phyloP scores from a whole-genome alignment of 768 basidiomycete species.

The Leccinum rimulosum region DNA sequence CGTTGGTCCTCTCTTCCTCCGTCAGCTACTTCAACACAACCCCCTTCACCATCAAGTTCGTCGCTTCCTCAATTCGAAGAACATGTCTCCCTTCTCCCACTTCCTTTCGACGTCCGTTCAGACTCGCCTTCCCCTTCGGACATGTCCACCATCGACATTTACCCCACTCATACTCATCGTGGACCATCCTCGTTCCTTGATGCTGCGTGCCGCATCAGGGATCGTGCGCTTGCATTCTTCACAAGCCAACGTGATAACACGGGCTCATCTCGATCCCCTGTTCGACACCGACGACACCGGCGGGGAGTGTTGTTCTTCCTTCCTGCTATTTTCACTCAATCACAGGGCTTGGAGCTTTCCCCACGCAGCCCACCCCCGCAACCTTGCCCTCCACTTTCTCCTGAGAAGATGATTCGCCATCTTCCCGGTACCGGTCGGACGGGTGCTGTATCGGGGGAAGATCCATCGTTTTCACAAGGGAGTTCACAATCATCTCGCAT shows the following conservation, averaged over 20 bases:
- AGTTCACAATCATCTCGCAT: slow-evolving; percentile 29
- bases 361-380: slow-evolving; percentile 33
- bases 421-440: slow-evolving; percentile 36
- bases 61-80: slow-evolving; percentile 50
- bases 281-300: slow-evolving; percentile 45
- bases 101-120: slow-evolving; percentile 59
- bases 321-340: slow-evolving; percentile 70
- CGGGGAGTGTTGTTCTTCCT: slow-evolving; percentile 78
- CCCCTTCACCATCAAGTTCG: slow-evolving; percentile 46
- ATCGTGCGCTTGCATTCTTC: slow-evolving; percentile 48
- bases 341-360: slow-evolving; percentile 30
- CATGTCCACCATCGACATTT: slow-evolving; percentile 40
- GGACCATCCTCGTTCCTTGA: slow-evolving; percentile 44
- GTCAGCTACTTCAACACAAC: slow-evolving; percentile 38
- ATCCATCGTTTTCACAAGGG: slow-evolving; percentile 25
- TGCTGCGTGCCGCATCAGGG: slow-evolving; percentile 54
- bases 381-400: slow-evolving; percentile 26
- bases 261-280: slow-evolving; percentile 44
- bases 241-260: slow-evolving; percentile 37
- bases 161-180: slow-evolving; percentile 39
- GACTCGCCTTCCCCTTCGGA: slow-evolving; percentile 57
- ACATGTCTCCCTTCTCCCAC: slow-evolving; percentile 53
- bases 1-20: slow-evolving; percentile 50
- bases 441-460: slow-evolving; percentile 23
- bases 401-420: slow-evolving; percentile 46